Percentiles rank a stretch among this genome's conserved stretches.
Conservation (phyloP, 345 rosid species). For the Cardamine occulta region DNA sequence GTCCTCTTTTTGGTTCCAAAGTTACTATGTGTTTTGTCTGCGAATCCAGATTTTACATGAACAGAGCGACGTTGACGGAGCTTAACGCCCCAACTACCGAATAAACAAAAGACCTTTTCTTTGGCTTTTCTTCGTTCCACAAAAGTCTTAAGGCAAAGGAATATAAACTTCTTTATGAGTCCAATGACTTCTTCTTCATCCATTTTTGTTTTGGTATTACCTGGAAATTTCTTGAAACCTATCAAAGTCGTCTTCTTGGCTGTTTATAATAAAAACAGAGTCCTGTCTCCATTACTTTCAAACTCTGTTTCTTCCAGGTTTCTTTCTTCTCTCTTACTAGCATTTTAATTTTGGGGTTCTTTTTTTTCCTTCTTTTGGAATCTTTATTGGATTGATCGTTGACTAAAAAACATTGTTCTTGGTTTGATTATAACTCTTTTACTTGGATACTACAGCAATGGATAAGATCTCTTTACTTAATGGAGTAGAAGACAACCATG, state of each 20-base stretch:
- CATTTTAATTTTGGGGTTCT: not conserved
- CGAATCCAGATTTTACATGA: not conserved
- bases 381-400: not conserved
- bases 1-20: not conserved
- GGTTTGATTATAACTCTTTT: not conserved
- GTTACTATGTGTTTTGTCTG: not conserved
- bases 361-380: not conserved
- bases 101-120: not conserved
- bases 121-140: not conserved
- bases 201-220: not conserved
- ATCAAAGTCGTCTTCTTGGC: not conserved
- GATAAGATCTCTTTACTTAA: conserved; percentile 34
- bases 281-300: not conserved
- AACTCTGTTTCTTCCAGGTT: not conserved
- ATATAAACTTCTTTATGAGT: not conserved
- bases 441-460: conserved; percentile 3
- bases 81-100: not conserved
- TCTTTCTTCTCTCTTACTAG: not conserved
- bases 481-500: conserved; percentile 43
- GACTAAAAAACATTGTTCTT: not conserved
- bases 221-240: not conserved
- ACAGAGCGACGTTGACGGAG: not conserved
- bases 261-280: not conserved
- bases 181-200: not conserved
- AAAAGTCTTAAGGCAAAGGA: not conserved